A percentile compares a stretch with the other conserved stretches of the same genome.
Conservation (phyloP, 768 basidiomycete species). For the Sistotremastrum niveocremeum region DNA sequence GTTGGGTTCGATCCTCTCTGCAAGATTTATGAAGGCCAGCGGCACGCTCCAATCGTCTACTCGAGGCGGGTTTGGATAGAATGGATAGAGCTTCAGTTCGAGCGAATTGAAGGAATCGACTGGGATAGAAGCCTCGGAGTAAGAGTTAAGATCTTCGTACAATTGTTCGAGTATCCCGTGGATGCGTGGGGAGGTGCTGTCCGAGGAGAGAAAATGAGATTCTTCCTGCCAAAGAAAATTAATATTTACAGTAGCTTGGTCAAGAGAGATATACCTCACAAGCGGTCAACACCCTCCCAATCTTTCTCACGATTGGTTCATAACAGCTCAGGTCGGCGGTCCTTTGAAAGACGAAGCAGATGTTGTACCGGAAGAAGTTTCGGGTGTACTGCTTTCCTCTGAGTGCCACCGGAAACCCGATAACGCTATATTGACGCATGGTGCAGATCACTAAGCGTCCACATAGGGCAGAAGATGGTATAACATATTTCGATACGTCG, state of each 20-base stretch:
- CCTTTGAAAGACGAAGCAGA: constrained; percentile 93
- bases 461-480: constrained; percentile 75
- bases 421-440: constrained; percentile 68
- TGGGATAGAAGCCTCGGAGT: constrained; percentile 87
- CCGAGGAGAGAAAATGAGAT: constrained; percentile 72
- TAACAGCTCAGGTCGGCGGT: constrained; percentile 88
- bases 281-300: constrained; percentile 72
- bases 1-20: constrained; percentile 70
- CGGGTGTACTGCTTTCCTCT: constrained; percentile 58
- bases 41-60: constrained; percentile 96
- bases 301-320: constrained; percentile 91
- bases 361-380: constrained; percentile 85
- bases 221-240: constrained; percentile 47
- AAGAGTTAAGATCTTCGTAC: constrained; percentile 94
- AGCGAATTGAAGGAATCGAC: constrained; percentile 90
- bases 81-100: constrained; percentile 92
- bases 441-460: constrained; percentile 82
- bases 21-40: constrained; percentile 72
- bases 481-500: constrained; percentile 87
- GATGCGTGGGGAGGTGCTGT: constrained; percentile 50
- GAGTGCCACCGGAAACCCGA: constrained; percentile 82
- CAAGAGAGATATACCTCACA: constrained; percentile 58
- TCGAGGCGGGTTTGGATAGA: constrained; percentile 84
- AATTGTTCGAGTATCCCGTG: constrained; percentile 87
- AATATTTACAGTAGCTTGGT: neutral